Evolutionary conservation across 192 early-diverging fungal genomes (phyloP), one percentile per base, ranked within the genome.

Genomic region (Kappamyces sp.): DNA sequence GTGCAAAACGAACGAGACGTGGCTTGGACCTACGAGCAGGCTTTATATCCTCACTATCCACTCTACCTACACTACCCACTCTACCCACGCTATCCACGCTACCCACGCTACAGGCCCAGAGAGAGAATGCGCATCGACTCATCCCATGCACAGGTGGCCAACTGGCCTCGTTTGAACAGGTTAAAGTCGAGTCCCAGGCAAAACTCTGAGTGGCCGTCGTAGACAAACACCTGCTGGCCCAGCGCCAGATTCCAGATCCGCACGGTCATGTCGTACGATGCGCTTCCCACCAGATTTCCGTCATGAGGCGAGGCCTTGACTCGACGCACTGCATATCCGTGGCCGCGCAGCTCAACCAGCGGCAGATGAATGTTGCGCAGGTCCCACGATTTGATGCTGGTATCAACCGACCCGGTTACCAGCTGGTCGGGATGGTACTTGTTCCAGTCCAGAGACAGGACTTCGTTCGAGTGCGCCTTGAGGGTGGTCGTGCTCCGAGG

Each of bases 71-170:
- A 22, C 22, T 22, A 22, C 22, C 22, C 22, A 22, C 22, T 0
- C 22, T 22, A 22, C 22, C 22, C 0, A 22, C 22, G 0, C 22
- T 22, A 22, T 22, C 22, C 22, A 22, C 22, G 0, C 22, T 22
- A 0, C 22, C 22, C 22, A 22, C 22, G 22, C 22, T 22, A 22
- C 22, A 22, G 22, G 22, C 22, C 22, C 22, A 22, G 22, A 22
- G 22, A 22, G 22, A 22, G 22, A 22, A 22, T 22, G 22, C 22
- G 22, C 15, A 99, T 76, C 22, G 70, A 74, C 66, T 96, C 94
- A 68, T 99, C 96, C 96, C 96, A 99, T 11, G 87, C 84, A 70
- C 92, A 95, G 1, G 96, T 93, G 5, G 93, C 93, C 42, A 98
- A 72, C 59, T 83, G 80, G 3, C 93, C 91, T 41, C 88, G 86